Base-by-base conservation (phyloP, 441 rosid species). In the Omphalea diandra region DNA sequence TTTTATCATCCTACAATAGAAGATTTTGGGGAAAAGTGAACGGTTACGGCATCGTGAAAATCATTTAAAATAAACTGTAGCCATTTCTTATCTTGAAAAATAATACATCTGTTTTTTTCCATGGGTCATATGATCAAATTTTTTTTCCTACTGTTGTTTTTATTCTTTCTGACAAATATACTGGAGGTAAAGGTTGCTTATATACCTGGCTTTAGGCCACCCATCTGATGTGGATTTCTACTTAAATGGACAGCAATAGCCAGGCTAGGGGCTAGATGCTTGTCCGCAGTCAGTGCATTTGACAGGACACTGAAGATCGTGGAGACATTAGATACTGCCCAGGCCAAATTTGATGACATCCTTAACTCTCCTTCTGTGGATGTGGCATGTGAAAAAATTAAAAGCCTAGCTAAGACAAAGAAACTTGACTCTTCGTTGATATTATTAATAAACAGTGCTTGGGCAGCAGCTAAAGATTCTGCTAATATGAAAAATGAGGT, bases 401-500 rank as follows among this genome's bases (percentile, higher is more conserved):
- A 79, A 83, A 87, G 92, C 79, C 84, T 94, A 31, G 94, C 91
- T 71, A 94, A 90, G 81, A 81, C 87, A 24, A 94, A 94, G 85
- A 90, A 87, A 68, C 90, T 94, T 52, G 96, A 94, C 82, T 94
- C 97, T 29, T 91, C 97, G 6, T 79, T 91, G 83, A 84, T 94
- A 75, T 82, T 94, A 32, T 67, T 91, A 52, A 90, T 91, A 79
- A 91, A 88, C 78, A 78, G 91, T 74, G 88, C 97, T 46, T 94
- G 95, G 82, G 92, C 97, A 24, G 82, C 93, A 17, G 97, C 97
- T n/a, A 94, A 87, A 85, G 95, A 85, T 26, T 94, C 98, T 24
- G 65, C 77, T 22, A 80, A 82, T 26, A 81, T 91, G 89, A 90
- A 84, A 58, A 81, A 88, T 46, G 93, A 87, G 97, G 98, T 91